Conservation (phyloP, 495 filamentous ascomycete species). For the Cryomyces minteri region DNA sequence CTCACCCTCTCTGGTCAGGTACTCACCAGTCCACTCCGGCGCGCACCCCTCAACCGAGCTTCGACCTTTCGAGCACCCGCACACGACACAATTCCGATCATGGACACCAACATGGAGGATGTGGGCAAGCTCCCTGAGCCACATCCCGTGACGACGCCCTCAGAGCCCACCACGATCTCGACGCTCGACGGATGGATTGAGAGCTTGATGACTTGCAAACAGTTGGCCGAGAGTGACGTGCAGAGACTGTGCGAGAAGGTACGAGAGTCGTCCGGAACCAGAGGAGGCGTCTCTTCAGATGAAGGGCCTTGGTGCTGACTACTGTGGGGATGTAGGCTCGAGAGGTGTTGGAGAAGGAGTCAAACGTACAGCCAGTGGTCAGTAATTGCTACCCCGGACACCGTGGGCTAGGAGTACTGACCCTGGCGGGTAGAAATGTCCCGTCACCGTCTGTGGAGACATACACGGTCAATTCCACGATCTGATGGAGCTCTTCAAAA, state of each 20-base stretch:
- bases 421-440: slow-evolving; percentile 17
- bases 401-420: not conserved
- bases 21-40: too few species aligned
- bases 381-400: slow-evolving; percentile 19
- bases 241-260: slow-evolving; percentile 96
- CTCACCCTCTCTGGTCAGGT: too few species aligned
- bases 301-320: not conserved
- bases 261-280: slow-evolving; percentile 16
- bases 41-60: too few species aligned
- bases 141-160: slow-evolving; percentile 39
- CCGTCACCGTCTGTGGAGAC: slow-evolving; percentile 27
- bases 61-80: not conserved
- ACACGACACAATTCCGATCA: slow-evolving; percentile 14
- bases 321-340: slow-evolving; percentile 42
- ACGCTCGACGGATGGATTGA: slow-evolving; percentile 97
- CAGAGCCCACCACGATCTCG: slow-evolving; percentile 72
- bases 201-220: slow-evolving; percentile 96
- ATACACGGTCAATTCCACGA: slow-evolving; percentile 48
- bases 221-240: slow-evolving; percentile 85
- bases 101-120: slow-evolving; percentile 99
- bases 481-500: slow-evolving; percentile 18
- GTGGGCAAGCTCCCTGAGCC: slow-evolving; percentile 76
- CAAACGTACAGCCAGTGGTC: slow-evolving; percentile 98
- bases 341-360: slow-evolving; percentile 92
- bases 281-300: not conserved